Evolutionary conservation across 768 basidiomycete species (phyloP).

Genomic region (Hydnum rufescens): DNA sequence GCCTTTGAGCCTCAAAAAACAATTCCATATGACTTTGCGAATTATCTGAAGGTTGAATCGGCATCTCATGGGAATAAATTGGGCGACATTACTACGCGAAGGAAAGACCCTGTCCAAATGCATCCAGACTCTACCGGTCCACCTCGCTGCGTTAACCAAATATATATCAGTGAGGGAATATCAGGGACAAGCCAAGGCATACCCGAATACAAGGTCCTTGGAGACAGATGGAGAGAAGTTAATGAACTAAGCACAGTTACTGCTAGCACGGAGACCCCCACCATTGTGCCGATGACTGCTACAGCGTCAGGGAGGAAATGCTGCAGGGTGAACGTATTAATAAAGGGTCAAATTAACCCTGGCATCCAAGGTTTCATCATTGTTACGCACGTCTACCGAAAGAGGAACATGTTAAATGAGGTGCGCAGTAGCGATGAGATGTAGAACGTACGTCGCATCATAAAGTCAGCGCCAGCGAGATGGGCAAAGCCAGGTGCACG

Average conservation of each 20-base stretch:
- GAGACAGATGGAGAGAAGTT: conserved; percentile 11
- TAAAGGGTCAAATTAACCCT: not conserved
- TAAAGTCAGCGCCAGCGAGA: conserved; percentile 89
- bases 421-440: conserved; percentile 18
- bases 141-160: conserved; percentile 21
- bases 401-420: not conserved
- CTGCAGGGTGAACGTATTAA: conserved; percentile 17
- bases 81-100: too few relatives aligned
- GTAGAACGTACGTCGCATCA: conserved; percentile 64
- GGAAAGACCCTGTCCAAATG: not conserved
- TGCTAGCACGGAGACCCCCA: conserved; percentile 19
- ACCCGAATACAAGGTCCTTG: conserved; percentile 87
- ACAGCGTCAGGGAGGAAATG: conserved; percentile 91
- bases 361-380: too few relatives aligned
- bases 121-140: conserved; percentile 19
- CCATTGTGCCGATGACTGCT: conserved; percentile 96
- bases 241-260: conserved; percentile 5
- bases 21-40: too few relatives aligned
- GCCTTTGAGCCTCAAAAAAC: too few relatives aligned
- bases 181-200: conserved; percentile 21
- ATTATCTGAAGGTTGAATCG: too few relatives aligned
- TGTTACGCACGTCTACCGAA: conserved; percentile 2
- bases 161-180: not conserved
- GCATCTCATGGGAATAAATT: too few relatives aligned
- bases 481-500: conserved; percentile 94